A percentile compares a stretch with the other conserved stretches of the same genome.
Conservation (phyloP, 176 grass and related monocot genomes). For the Avena eriantha region DNA sequence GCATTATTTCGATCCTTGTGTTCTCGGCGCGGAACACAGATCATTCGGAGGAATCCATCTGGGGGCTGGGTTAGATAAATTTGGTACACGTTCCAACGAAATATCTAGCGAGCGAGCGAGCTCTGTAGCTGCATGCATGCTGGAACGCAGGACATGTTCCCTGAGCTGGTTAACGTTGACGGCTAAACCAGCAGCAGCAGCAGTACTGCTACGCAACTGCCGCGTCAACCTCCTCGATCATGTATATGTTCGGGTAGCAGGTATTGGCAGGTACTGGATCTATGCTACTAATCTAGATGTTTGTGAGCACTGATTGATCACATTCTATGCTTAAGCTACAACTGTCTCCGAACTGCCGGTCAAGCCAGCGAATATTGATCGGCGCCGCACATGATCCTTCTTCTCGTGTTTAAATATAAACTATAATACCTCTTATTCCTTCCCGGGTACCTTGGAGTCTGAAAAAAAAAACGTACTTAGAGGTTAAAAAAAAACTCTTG, state of each 20-base stretch:
- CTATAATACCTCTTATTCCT: too few species aligned
- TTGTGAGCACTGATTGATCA: background rate
- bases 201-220: background rate
- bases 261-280: background rate
- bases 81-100: background rate
- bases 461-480: too few species aligned
- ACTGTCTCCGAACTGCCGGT: constrained; percentile 29
- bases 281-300: background rate
- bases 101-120: too few species aligned
- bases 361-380: constrained; percentile 1
- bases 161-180: constrained; percentile 1
- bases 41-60: background rate
- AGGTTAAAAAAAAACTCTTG: too few species aligned
- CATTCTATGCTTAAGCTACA: background rate
- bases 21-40: background rate
- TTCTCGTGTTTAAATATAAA: background rate
- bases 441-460: too few species aligned
- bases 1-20: background rate
- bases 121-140: too few species aligned
- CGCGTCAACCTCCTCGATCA: constrained; percentile 25
- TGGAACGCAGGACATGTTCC: background rate
- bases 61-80: background rate
- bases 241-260: background rate
- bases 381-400: constrained; percentile 16
- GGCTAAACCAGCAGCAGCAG: background rate